These are phyloP conservation scores for Trichosanthes truncata DNA, from an alignment of 306 rosid species.

Conservation along the genomic window DNA sequence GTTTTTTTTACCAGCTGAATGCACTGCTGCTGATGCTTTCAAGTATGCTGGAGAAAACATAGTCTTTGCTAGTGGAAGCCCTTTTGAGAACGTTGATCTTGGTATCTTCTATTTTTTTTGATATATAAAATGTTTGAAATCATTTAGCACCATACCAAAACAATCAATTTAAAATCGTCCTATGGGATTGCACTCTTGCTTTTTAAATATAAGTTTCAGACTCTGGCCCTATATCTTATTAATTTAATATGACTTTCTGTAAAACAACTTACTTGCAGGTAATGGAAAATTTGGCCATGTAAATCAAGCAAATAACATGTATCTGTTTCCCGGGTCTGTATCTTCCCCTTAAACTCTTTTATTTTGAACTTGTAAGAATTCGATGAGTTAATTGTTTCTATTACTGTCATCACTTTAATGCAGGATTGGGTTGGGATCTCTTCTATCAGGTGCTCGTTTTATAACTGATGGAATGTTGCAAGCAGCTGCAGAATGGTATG, in stretches of 20 bases:
- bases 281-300: slow-evolving; percentile 84
- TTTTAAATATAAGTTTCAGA: slow-evolving; percentile 13
- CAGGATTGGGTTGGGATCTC: slow-evolving; percentile 97
- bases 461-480: slow-evolving; percentile 94
- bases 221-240: slow-evolving; percentile 7
- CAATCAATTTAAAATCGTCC: slow-evolving; percentile 5
- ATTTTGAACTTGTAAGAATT: background rate
- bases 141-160: slow-evolving; percentile 3
- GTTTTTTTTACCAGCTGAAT: slow-evolving; percentile 62
- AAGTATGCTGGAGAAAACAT: slow-evolving; percentile 82
- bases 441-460: slow-evolving; percentile 79
- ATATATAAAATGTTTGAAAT: slow-evolving; percentile 15
- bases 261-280: slow-evolving; percentile 35
- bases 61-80: slow-evolving; percentile 96
- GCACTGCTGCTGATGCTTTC: slow-evolving; percentile 93
- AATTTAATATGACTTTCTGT: background rate
- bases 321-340: slow-evolving; percentile 89
- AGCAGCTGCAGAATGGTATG: slow-evolving; percentile 95
- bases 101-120: slow-evolving; percentile 36
- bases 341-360: slow-evolving; percentile 8
- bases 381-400: background rate
- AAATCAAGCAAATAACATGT: slow-evolving; percentile 99
- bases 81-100: slow-evolving; percentile 74
- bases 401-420: slow-evolving; percentile 13
- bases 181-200: slow-evolving; percentile 4